Conservation (phyloP, 495 filamentous ascomycete species). For the Talaromyces stipitatus region DNA sequence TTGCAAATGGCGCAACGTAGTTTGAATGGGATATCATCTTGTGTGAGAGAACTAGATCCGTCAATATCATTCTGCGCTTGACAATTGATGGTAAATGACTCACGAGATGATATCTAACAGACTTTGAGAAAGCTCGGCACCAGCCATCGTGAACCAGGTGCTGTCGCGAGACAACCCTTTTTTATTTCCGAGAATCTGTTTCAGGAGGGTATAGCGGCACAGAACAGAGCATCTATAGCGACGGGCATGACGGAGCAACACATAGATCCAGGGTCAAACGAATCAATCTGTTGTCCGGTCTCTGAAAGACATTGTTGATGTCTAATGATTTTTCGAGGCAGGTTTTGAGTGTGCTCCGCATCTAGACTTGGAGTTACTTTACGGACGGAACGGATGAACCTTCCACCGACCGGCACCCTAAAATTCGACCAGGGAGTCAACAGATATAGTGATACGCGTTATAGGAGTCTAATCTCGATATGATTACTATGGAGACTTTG, state of each 20-base stretch:
- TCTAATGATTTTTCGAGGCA: neutral
- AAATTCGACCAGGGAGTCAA: too few relatives aligned
- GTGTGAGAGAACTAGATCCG: conserved; percentile 56
- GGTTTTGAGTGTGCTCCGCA: neutral
- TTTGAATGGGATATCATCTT: conserved; percentile 88
- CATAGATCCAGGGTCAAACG: neutral
- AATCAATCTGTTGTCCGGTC: neutral
- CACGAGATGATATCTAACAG: conserved; percentile 42
- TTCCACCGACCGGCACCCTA: neutral
- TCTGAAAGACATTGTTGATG: neutral
- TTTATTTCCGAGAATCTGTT: neutral
- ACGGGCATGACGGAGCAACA: neutral
- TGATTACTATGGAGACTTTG: too few relatives aligned
- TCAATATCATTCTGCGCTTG: neutral
- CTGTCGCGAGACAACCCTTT: neutral
- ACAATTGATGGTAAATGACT: neutral
- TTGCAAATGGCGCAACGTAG: conserved; percentile 89
- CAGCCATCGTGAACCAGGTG: conserved; percentile 24
- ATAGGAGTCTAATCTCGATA: too few relatives aligned
- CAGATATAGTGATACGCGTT: too few relatives aligned
- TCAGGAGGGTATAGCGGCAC: conserved; percentile 7
- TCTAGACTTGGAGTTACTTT: neutral
- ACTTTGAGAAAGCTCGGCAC: conserved; percentile 33
- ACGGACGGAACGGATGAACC: neutral
- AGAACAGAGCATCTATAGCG: neutral